Evolutionary conservation across 2,329 filamentous ascomycete species (phyloP).

Genomic region (Penicillium paneum): DNA sequence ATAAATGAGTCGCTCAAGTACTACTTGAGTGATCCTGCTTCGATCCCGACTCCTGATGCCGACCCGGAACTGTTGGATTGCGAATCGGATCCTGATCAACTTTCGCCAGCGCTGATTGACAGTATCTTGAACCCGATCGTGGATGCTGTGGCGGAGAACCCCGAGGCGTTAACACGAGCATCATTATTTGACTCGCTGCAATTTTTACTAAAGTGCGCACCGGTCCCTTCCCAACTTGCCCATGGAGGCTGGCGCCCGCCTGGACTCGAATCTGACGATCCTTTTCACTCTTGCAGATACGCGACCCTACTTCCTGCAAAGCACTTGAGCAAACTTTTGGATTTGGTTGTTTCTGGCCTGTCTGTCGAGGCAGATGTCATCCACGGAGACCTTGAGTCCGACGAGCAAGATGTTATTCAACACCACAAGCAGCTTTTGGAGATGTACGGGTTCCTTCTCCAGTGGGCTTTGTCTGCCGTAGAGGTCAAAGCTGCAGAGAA

Average conservation of each 20-base stretch:
- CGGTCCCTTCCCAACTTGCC: conserved; percentile 46
- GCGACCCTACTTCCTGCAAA: conserved; percentile 74
- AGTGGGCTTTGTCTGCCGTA: conserved; percentile 93
- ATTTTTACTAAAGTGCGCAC: conserved; percentile 91
- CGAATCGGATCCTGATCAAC: conserved; percentile 83
- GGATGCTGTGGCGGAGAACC: conserved; percentile 86
- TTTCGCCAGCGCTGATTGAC: conserved; percentile 77
- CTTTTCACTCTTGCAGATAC: conserved; percentile 68
- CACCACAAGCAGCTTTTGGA: conserved; percentile 91
- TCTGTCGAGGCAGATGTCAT: conserved; percentile 81
- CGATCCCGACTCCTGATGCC: conserved; percentile 81
- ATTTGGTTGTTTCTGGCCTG: conserved; percentile 81
- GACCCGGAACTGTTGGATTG: conserved; percentile 80
- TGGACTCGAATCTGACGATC: conserved; percentile 58
- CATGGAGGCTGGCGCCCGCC: conserved; percentile 29
- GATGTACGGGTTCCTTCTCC: conserved; percentile 87
- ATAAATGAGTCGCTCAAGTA: conserved; percentile 95
- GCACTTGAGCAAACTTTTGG: conserved; percentile 87
- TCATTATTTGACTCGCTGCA: conserved; percentile 87
- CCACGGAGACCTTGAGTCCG: conserved; percentile 80
- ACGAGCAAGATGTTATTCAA: conserved; percentile 81
- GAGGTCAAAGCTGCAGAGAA: conserved; percentile 93
- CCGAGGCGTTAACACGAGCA: conserved; percentile 77
- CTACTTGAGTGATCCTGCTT: conserved; percentile 88
- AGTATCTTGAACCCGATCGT: conserved; percentile 85